phyloP scores from a whole-genome alignment of 805 yeast species.

The Candida silvicultrix region DNA sequence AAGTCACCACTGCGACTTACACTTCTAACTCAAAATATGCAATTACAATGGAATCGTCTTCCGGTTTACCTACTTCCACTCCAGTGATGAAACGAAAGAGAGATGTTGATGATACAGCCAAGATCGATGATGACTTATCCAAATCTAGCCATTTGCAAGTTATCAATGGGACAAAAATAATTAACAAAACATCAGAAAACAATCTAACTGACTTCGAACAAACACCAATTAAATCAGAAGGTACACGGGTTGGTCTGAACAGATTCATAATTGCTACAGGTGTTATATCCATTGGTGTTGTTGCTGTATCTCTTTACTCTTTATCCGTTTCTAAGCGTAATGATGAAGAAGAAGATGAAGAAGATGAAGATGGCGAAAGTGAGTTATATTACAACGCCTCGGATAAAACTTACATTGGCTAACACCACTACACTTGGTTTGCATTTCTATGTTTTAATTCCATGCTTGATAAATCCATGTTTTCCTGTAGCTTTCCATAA shows the following conservation, averaged over 20 bases:
- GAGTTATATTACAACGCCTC: not conserved
- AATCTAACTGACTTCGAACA: too few species aligned
- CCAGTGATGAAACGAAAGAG: not conserved
- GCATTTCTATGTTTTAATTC: too few species aligned
- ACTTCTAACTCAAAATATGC: too few species aligned
- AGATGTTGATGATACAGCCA: not conserved
- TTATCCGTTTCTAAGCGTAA: not conserved
- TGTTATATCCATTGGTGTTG: not conserved
- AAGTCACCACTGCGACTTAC: too few species aligned
- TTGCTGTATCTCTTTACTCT: not conserved
- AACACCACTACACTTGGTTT: too few species aligned
- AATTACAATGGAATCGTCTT: too few species aligned
- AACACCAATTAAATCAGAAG: not conserved
- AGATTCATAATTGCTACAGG: not conserved
- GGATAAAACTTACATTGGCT: not conserved
- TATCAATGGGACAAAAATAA: not conserved
- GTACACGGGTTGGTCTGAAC: not conserved
- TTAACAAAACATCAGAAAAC: not conserved
- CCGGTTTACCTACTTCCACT: too few species aligned
- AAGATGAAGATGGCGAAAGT: not conserved
- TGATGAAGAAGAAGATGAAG: not conserved
- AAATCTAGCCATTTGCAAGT: not conserved
- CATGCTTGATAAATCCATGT: too few species aligned
- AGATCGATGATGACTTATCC: constrained; percentile 1
- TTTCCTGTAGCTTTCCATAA: too few species aligned